Conservation (phyloP, 2,329 filamentous ascomycete species). For the Metarhizium anisopliae region DNA sequence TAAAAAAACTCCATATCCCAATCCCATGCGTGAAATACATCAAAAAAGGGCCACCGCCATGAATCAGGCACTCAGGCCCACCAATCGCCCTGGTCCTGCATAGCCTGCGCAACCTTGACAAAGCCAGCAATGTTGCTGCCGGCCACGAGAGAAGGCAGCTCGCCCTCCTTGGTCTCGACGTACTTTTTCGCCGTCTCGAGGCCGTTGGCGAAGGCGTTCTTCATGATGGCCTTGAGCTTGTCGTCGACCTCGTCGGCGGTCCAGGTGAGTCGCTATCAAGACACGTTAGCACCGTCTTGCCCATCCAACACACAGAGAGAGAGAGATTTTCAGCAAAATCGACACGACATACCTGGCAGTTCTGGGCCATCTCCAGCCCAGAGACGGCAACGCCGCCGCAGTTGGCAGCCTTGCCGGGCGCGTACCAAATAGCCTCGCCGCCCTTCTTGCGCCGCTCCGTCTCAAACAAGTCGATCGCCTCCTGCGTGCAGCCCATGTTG, state of each 20-base stretch:
- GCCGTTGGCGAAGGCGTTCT: constrained; percentile 83
- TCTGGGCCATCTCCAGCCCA: constrained; percentile 98
- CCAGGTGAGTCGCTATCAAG: constrained; percentile 67
- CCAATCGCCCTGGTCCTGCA: constrained; percentile 97
- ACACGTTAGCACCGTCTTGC: neutral
- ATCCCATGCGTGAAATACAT: neutral
- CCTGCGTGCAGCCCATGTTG: constrained; percentile 98
- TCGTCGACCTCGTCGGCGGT: constrained; percentile 81
- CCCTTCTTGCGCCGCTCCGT: constrained; percentile 62
- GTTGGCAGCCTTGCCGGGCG: constrained; percentile 93
- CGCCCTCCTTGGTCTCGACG: constrained; percentile 66
- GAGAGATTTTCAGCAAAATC: neutral
- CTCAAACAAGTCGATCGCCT: constrained; percentile 91
- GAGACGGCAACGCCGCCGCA: constrained; percentile 95
- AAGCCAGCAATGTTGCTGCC: constrained; percentile 97
- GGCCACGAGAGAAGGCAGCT: constrained; percentile 82
- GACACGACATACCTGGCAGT: constrained; percentile 45
- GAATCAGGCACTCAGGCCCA: constrained; percentile 32
- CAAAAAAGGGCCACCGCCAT: neutral
- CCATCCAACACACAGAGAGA: neutral
- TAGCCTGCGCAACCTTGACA: constrained; percentile 88
- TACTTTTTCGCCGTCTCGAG: constrained; percentile 85
- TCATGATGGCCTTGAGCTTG: constrained; percentile 92
- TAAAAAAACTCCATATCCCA: neutral
- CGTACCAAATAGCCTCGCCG: constrained; percentile 77